phyloP scores from a whole-genome alignment of 768 basidiomycete genomes.

The Russula sp. region DNA sequence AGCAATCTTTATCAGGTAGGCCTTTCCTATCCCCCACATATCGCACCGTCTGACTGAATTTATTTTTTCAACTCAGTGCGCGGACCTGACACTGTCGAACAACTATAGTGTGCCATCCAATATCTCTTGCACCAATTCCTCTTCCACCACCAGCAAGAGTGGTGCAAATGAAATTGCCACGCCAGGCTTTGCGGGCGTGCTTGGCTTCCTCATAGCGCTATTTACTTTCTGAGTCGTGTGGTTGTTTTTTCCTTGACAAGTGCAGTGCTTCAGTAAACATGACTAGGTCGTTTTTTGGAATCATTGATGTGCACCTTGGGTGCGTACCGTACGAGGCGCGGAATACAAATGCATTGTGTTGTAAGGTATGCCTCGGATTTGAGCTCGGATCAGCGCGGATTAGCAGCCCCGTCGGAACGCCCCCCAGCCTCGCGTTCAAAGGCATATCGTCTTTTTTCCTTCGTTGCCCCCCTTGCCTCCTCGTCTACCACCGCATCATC shows the following conservation, averaged over 20 bases:
- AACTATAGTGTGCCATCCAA: slow-evolving; percentile 43
- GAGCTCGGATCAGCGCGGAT: no score
- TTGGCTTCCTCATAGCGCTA: not conserved
- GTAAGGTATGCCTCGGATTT: no score
- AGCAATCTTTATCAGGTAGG: slow-evolving; percentile 60
- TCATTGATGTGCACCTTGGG: no score
- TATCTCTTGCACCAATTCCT: slow-evolving; percentile 30
- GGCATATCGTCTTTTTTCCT: no score
- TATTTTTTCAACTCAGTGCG: slow-evolving; percentile 42
- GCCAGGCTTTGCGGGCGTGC: not conserved
- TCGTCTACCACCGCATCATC: no score
- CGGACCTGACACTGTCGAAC: slow-evolving; percentile 65
- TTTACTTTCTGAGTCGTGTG: not conserved
- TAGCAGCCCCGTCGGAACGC: no score
- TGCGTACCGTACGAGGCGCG: no score
- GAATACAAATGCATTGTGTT: no score
- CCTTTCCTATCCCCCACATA: not conserved
- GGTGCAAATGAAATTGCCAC: not conserved
- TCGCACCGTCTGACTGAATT: not conserved
- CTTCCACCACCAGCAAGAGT: slow-evolving; percentile 15
- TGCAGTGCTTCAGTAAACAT: no score
- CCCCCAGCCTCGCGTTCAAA: no score
- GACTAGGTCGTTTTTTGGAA: no score
- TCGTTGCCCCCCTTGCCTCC: no score
- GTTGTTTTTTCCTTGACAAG: not conserved